Base-by-base conservation (phyloP, 768 basidiomycete species). In the Pleurotus eryngii region DNA sequence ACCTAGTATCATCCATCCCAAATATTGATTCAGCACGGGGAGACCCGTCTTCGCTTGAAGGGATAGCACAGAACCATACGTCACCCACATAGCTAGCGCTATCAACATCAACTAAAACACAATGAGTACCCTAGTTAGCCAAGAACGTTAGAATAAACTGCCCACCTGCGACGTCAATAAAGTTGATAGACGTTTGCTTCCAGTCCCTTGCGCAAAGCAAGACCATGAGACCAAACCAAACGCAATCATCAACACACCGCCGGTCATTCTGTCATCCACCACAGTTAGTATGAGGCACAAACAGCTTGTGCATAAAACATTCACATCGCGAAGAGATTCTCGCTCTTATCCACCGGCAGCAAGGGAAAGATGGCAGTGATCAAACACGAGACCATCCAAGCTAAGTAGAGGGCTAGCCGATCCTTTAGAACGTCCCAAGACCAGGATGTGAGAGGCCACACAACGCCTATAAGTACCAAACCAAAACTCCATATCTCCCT, bases 401-500 rank as follows among this genome's bases (percentile, higher is more conserved):
- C 57, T 0, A 66, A 38, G 1, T 72, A 57, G 27, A 77, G 64
- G 5, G 39, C 46, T 18, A 62, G 48, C 48, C 70, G 61, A 58
- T 61, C 63, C 46, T 37, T 61, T 45, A 72, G 63, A 38, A 70
- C 61, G 9, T 68, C 64, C 3, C 67, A 58, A 0, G 78, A 73
- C 85, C 83, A 85, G n/a, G 74, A 64, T 5, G 65, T 64, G 27
- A 80, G 59, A 3, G 91, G 89, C 91, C 91, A 92, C 1, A 79
- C 50, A 2, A 83, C 50, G 8, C 87, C 89, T 38, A 88, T 82
- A 3, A 81, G 27, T 0, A 79, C 59, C 61, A 84, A 86, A 8
- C 86, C 85, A n/a, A 77, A 58, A 58, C 86, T 85, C 91, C 89
- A 93, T 12, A 92, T 76, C 2, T 74, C 76, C 9, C 92, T 78